phyloP scores from a whole-genome alignment of 1,284 basidiomycete species.

The Mycosarcoma maydis region DNA sequence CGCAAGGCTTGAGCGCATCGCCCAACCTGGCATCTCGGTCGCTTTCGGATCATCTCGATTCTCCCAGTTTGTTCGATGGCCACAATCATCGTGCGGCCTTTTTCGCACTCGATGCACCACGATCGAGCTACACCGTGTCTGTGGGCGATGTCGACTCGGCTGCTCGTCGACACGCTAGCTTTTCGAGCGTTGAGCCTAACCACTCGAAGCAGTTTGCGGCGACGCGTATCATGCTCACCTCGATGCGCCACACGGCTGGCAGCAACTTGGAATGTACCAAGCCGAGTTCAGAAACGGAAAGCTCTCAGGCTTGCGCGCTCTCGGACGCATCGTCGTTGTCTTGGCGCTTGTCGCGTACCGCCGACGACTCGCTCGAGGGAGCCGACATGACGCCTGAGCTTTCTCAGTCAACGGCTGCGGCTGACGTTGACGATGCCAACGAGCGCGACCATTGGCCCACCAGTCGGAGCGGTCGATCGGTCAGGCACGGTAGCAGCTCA shows the following conservation, averaged over 20 bases:
- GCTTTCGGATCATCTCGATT: slow-evolving; percentile 33
- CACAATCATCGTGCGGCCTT: slow-evolving; percentile 34
- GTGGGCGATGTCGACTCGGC: slow-evolving; percentile 8
- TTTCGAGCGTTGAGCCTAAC: slow-evolving; percentile 43
- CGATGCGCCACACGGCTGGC: slow-evolving; percentile 13
- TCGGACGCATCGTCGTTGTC: not conserved
- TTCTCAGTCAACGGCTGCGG: slow-evolving; percentile 13
- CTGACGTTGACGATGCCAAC: slow-evolving; percentile 34
- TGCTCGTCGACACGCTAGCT: slow-evolving; percentile 45
- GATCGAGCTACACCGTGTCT: not conserved
- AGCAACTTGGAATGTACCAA: too few relatives aligned
- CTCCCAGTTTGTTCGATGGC: slow-evolving; percentile 20
- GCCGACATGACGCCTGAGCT: slow-evolving; percentile 24
- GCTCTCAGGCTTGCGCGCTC: not conserved
- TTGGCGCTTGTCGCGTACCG: slow-evolving; percentile 1
- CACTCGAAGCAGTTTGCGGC: slow-evolving; percentile 24
- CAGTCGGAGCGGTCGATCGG: slow-evolving; percentile 21
- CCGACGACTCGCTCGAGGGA: slow-evolving; percentile 8
- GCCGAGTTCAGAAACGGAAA: too few relatives aligned
- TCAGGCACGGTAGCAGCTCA: slow-evolving; percentile 4
- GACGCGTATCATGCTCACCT: slow-evolving; percentile 18
- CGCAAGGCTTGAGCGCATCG: slow-evolving; percentile 7
- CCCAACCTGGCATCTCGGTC: slow-evolving; percentile 25
- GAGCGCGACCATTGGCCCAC: slow-evolving; percentile 57
- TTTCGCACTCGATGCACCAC: slow-evolving; percentile 21